Evolutionary conservation across 352 stramenopile species (phyloP).

Genomic region (Phytopythium chamaehyphon): DNA sequence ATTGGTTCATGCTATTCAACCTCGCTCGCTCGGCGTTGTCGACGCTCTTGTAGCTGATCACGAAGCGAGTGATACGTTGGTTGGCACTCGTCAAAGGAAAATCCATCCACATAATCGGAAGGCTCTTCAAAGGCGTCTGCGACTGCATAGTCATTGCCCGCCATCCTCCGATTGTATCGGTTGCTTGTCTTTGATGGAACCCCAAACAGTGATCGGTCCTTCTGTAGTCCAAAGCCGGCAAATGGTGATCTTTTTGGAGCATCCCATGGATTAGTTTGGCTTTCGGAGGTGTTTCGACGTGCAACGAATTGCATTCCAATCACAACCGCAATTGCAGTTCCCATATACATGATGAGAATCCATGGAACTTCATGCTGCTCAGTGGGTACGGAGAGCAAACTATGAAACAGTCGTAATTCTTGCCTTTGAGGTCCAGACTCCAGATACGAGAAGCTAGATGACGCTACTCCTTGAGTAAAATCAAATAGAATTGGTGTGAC

Average conservation of each 20-base stretch:
- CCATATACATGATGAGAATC: conserved; percentile 17
- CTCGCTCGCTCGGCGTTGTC: neutral
- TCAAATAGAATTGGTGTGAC: conserved; percentile 6
- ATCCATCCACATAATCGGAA: conserved; percentile 1
- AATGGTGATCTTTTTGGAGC: neutral
- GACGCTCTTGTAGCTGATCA: conserved; percentile 20
- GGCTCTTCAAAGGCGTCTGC: conserved; percentile 6
- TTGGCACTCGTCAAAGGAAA: conserved; percentile 13
- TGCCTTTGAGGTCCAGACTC: too few species aligned
- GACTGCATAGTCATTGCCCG: conserved; percentile 3
- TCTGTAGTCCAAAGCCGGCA: too few species aligned
- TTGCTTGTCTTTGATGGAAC: neutral
- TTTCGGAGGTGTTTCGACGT: conserved; percentile 9
- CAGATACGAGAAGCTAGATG: conserved; percentile 20
- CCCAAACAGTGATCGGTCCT: too few species aligned
- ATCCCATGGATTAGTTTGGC: conserved; percentile 18
- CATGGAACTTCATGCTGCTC: conserved; percentile 20
- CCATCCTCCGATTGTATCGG: neutral
- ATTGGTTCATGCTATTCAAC: too few species aligned
- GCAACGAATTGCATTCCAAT: conserved; percentile 28
- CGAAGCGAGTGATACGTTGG: conserved; percentile 26
- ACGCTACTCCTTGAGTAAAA: conserved; percentile 24
- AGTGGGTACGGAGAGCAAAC: conserved; percentile 18
- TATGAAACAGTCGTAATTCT: conserved; percentile 20
- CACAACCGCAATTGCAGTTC: conserved; percentile 14